Percentiles rank a stretch among this genome's conserved stretches.
phyloP scores from a whole-genome alignment of 768 basidiomycete species.

The Hypholoma fasciculare region DNA sequence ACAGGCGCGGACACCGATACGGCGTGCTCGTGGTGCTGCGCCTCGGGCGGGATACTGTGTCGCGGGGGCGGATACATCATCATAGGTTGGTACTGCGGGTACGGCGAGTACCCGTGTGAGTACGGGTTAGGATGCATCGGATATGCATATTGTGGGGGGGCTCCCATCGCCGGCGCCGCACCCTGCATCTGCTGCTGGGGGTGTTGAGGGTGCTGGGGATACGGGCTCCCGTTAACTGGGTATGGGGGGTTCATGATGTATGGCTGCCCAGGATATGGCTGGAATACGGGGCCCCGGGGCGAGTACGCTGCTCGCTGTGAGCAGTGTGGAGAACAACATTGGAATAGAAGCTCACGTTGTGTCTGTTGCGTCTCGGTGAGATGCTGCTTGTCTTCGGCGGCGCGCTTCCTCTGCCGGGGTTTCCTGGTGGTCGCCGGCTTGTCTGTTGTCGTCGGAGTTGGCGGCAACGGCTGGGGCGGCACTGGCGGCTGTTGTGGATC shows the following conservation, averaged over 20 bases:
- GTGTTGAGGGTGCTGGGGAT: constrained; percentile 33
- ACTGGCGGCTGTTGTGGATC: constrained; percentile 41
- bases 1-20: constrained; percentile 26
- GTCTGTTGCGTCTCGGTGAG: background rate
- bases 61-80: constrained; percentile 64
- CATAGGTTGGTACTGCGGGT: constrained; percentile 69
- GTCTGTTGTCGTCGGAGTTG: constrained; percentile 34
- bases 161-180: constrained; percentile 29
- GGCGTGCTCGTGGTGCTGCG: constrained; percentile 25
- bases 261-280: constrained; percentile 54
- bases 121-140: constrained; percentile 58
- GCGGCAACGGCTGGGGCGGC: constrained; percentile 48
- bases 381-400: constrained; percentile 21
- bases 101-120: constrained; percentile 57
- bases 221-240: constrained; percentile 56
- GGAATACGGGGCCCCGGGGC: constrained; percentile 42
- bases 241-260: constrained; percentile 76
- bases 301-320: constrained; percentile 9
- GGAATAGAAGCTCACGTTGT: constrained; percentile 20
- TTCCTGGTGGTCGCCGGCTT: constrained; percentile 52
- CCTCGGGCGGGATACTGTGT: constrained; percentile 29
- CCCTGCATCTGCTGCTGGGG: constrained; percentile 32
- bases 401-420: constrained; percentile 53
- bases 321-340: constrained; percentile 19
- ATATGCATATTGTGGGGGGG: constrained; percentile 48